A percentile compares a stretch with the other conserved stretches of the same genome.
phyloP scores from a whole-genome alignment of 1,284 basidiomycete species.

The Stygiomarasmius scandens region DNA sequence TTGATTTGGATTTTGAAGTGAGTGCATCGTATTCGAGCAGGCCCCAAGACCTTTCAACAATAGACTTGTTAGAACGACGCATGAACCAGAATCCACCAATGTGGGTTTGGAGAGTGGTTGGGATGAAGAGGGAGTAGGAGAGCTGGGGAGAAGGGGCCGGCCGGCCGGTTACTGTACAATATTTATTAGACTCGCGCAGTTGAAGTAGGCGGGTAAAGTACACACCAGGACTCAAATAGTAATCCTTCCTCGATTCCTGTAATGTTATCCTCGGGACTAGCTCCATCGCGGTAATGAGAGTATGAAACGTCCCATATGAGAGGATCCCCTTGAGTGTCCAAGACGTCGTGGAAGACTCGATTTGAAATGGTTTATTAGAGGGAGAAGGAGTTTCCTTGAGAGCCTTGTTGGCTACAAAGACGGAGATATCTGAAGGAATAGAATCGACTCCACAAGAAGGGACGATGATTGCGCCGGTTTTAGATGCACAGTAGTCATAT shows the following conservation, averaged over 20 bases:
- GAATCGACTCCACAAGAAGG: slow-evolving; percentile 76
- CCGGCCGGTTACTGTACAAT: slow-evolving; percentile 42
- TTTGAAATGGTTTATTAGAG: slow-evolving; percentile 22
- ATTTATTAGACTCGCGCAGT: not conserved
- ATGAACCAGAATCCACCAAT: slow-evolving; percentile 69
- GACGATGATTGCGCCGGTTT: slow-evolving; percentile 69
- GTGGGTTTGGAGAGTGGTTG: slow-evolving; percentile 37
- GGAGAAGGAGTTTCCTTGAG: slow-evolving; percentile 34
- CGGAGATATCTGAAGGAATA: slow-evolving; percentile 66
- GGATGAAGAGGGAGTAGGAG: slow-evolving; percentile 52
- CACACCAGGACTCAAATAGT: slow-evolving; percentile 61
- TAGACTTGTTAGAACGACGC: slow-evolving; percentile 58
- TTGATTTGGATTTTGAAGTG: too few relatives aligned
- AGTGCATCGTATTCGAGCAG: slow-evolving; percentile 56
- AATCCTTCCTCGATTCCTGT: slow-evolving; percentile 39
- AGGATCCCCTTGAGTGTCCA: slow-evolving; percentile 54
- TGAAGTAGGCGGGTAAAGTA: not conserved
- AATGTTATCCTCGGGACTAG: slow-evolving; percentile 46
- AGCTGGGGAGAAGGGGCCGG: slow-evolving; percentile 39
- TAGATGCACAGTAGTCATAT: slow-evolving; percentile 67
- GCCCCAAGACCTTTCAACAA: slow-evolving; percentile 82
- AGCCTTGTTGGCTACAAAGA: slow-evolving; percentile 54
- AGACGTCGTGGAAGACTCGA: slow-evolving; percentile 45
- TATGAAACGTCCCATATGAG: slow-evolving; percentile 74
- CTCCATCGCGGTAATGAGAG: slow-evolving; percentile 50